A percentile compares a stretch with the other conserved stretches of the same genome.
Evolutionary conservation across 2,329 filamentous ascomycete genomes (phyloP).

Genomic region (Curvularia spicifera): DNA sequence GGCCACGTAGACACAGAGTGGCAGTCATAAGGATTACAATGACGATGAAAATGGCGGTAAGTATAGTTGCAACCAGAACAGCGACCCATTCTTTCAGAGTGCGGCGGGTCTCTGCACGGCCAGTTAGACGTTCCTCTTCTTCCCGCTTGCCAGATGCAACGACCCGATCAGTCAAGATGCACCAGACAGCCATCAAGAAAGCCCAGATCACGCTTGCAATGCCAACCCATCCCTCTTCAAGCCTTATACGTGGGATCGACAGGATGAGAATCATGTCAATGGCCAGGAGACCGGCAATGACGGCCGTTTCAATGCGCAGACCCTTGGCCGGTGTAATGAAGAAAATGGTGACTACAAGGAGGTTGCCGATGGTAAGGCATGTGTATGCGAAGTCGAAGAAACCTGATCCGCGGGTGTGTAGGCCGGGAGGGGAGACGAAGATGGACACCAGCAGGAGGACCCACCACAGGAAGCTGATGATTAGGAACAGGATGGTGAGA

Average conservation of each 20-base stretch:
- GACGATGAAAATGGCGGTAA: conserved; percentile 71
- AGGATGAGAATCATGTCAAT: conserved; percentile 81
- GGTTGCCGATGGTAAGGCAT: conserved; percentile 75
- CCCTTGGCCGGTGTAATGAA: conserved; percentile 83
- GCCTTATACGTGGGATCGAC: conserved; percentile 73
- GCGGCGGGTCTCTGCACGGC: conserved; percentile 82
- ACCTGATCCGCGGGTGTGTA: conserved; percentile 86
- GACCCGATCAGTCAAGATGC: conserved; percentile 76
- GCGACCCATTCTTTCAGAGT: conserved; percentile 83
- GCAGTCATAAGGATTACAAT: conserved; percentile 77
- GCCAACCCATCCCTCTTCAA: conserved; percentile 92
- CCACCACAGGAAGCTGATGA: conserved; percentile 90
- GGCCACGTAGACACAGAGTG: conserved; percentile 77
- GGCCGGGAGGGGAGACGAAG: conserved; percentile 87
- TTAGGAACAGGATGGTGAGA: conserved; percentile 76
- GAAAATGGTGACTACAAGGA: conserved; percentile 81
- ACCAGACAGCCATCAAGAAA: conserved; percentile 78
- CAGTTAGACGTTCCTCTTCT: conserved; percentile 91
- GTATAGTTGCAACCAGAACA: conserved; percentile 75
- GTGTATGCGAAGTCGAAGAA: conserved; percentile 90
- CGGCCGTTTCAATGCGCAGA: conserved; percentile 73
- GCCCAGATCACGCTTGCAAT: conserved; percentile 85
- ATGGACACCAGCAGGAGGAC: conserved; percentile 82
- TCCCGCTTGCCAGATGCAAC: conserved; percentile 92
- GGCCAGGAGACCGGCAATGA: conserved; percentile 71